A percentile compares a stretch with the other conserved stretches of the same genome.
Conservation (phyloP, 2,329 filamentous ascomycete species). For the Bisporella sp. region DNA sequence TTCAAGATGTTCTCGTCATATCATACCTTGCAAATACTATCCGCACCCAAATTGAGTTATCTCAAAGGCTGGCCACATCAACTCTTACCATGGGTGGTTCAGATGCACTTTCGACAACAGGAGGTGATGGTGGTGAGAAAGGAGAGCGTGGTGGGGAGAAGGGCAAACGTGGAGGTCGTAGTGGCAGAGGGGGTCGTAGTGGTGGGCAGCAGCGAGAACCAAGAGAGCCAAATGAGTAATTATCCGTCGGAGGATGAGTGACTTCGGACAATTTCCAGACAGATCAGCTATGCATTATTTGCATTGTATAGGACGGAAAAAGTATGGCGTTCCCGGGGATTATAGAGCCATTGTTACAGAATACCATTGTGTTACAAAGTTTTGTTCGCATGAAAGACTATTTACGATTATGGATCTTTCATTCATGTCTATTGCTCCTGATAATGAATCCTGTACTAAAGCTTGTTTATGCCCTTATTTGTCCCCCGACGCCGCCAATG, state of each 20-base stretch:
- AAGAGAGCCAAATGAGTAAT: slow-evolving; percentile 43
- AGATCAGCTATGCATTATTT: slow-evolving; percentile 19
- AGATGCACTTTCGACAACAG: slow-evolving; percentile 29
- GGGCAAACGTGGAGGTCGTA: slow-evolving; percentile 41
- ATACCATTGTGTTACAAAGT: slow-evolving; percentile 14
- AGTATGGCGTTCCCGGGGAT: slow-evolving; percentile 40
- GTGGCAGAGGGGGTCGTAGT: slow-evolving; percentile 37
- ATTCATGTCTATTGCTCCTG: neutral
- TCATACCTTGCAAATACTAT: slow-evolving; percentile 98
- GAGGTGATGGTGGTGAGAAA: slow-evolving; percentile 39
- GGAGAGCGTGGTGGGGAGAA: slow-evolving; percentile 37
- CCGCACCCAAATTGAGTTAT: slow-evolving; percentile 96
- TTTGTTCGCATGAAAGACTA: neutral
- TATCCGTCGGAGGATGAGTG: neutral
- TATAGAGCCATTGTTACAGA: slow-evolving; percentile 23
- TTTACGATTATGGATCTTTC: neutral
- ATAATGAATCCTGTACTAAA: slow-evolving; percentile 12
- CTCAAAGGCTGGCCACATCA: slow-evolving; percentile 85
- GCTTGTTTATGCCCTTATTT: slow-evolving; percentile 22
- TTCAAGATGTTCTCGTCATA: slow-evolving; percentile 97
- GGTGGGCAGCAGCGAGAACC: slow-evolving; percentile 40
- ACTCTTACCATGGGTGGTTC: slow-evolving; percentile 52
- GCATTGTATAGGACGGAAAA: slow-evolving; percentile 30
- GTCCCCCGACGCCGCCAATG: slow-evolving; percentile 28
- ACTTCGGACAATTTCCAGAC: slow-evolving; percentile 15